A percentile compares a stretch with the other conserved stretches of the same genome.
phyloP scores from a whole-genome alignment of 306 rosid genomes.

The Lathyrus oleraceus region DNA sequence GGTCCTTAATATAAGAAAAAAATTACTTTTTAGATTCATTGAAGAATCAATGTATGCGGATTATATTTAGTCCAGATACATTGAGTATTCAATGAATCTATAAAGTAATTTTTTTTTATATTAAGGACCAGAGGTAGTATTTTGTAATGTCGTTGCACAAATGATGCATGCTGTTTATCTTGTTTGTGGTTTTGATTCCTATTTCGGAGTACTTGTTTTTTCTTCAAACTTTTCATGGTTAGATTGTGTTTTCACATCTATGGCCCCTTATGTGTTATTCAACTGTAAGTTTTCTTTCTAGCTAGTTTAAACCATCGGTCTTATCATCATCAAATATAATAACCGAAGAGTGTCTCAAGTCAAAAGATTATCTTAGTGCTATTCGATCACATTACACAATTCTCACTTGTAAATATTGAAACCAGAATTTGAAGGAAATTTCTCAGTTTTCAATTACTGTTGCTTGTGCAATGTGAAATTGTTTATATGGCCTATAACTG shows the following conservation, averaged over 20 bases:
- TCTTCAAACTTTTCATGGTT: neutral
- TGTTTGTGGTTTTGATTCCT: neutral
- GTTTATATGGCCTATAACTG: neutral
- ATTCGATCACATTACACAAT: neutral
- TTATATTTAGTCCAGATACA: too few species aligned
- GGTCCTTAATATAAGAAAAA: too few species aligned
- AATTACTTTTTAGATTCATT: too few species aligned
- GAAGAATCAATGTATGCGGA: too few species aligned
- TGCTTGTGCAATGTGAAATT: neutral
- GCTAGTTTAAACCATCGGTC: too few species aligned
- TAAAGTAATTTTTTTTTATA: too few species aligned
- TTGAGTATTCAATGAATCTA: too few species aligned
- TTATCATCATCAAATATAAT: too few species aligned
- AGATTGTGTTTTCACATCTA: neutral
- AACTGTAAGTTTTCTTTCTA: neutral
- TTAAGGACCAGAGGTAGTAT: too few species aligned
- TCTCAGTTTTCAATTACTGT: neutral
- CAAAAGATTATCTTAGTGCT: too few species aligned
- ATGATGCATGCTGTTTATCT: neutral
- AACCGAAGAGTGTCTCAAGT: too few species aligned
- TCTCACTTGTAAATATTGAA: neutral
- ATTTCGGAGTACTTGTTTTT: neutral
- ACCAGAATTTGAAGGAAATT: slow-evolving; percentile 16
- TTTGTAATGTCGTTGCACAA: neutral
- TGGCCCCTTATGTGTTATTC: neutral